phyloP scores from a whole-genome alignment of 192 early-diverging fungal species.

The Neocallimastix lanati region DNA sequence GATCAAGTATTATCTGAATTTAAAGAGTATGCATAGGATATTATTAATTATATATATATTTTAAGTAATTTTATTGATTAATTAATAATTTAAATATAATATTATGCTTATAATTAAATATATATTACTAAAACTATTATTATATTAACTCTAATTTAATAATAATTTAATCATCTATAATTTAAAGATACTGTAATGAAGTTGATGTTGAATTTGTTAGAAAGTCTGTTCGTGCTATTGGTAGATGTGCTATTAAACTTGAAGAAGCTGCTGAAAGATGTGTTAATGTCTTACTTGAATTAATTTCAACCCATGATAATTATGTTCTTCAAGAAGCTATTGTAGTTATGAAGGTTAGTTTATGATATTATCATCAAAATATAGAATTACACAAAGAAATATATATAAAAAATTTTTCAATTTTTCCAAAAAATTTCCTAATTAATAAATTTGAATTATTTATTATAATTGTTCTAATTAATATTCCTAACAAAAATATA shows the following conservation, averaged over 20 bases:
- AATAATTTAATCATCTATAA: background rate
- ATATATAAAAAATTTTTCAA: no score
- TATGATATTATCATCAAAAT: background rate
- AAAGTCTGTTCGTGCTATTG: slow-evolving; percentile 84
- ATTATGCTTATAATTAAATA: background rate
- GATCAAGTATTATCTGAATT: slow-evolving; percentile 80
- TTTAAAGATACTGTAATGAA: slow-evolving; percentile 63
- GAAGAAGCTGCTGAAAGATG: slow-evolving; percentile 69
- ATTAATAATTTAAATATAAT: no score
- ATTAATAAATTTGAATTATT: no score
- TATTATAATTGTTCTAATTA: no score
- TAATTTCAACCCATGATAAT: slow-evolving; percentile 87
- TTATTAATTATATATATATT: no score
- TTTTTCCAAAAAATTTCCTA: no score
- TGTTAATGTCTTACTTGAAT: slow-evolving; percentile 65
- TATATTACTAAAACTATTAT: background rate
- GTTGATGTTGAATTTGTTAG: slow-evolving; percentile 96
- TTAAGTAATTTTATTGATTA: no score
- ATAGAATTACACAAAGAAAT: no score
- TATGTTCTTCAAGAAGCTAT: slow-evolving; percentile 99
- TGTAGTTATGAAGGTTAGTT: slow-evolving; percentile 68
- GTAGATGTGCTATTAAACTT: slow-evolving; percentile 89
- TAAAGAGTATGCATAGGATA: slow-evolving; percentile 38
- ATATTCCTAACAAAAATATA: no score
- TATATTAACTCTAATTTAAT: background rate